A percentile compares a stretch with the other conserved stretches of the same genome.
phyloP scores from a whole-genome alignment of 1,284 basidiomycete genomes.

The Gomphus sp. region DNA sequence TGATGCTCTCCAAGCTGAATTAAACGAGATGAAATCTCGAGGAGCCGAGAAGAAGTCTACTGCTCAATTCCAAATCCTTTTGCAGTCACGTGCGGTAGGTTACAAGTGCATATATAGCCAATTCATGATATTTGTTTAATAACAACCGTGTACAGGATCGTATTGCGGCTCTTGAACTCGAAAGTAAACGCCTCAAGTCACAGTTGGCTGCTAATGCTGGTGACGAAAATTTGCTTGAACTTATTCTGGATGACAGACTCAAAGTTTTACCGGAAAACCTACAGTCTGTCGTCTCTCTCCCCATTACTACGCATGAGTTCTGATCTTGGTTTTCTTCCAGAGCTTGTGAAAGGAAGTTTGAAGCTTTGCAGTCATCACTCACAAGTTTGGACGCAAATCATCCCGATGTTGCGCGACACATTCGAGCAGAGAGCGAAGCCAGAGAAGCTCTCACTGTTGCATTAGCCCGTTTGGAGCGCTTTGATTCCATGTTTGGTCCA shows the following conservation, averaged over 20 bases:
- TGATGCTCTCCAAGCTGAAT: conserved; percentile 67
- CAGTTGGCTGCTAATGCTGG: conserved; percentile 68
- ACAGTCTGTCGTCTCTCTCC: conserved; percentile 31
- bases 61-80: conserved; percentile 65
- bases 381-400: conserved; percentile 33
- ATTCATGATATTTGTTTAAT: conserved; percentile 13
- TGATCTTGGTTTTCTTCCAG: conserved; percentile 24
- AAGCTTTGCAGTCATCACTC: conserved; percentile 44
- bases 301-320: conserved; percentile 1
- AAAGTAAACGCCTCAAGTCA: conserved; percentile 69
- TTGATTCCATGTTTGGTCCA: conserved; percentile 56
- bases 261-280: conserved; percentile 51
- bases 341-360: conserved; percentile 38
- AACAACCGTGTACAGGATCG: conserved; percentile 47
- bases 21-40: conserved; percentile 62
- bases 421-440: conserved; percentile 43
- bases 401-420: conserved; percentile 38
- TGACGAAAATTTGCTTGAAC: conserved; percentile 58
- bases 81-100: conserved; percentile 59
- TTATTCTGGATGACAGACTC: conserved; percentile 58
- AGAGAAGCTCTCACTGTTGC: conserved; percentile 38
- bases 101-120: conserved; percentile 8
- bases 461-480: conserved; percentile 42
- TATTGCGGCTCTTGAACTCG: conserved; percentile 63
- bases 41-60: conserved; percentile 50